These are phyloP conservation scores for Chrysanthemum seticuspe DNA, from an alignment of 129 eudicot species.

Conservation along the genomic window DNA sequence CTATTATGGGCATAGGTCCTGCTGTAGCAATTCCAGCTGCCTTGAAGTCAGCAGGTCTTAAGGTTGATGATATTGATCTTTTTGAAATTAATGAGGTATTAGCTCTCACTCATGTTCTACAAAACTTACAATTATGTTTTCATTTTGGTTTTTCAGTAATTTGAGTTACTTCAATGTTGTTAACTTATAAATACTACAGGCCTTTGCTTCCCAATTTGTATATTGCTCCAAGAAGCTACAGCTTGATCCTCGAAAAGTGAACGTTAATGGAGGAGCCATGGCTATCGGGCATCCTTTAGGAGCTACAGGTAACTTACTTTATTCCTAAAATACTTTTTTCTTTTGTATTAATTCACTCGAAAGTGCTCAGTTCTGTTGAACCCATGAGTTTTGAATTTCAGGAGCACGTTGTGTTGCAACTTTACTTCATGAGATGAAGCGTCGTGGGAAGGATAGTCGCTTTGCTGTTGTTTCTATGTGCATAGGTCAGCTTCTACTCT, in stretches of 20 bases:
- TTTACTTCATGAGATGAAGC: constrained; percentile 70
- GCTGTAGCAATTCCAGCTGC: constrained; percentile 74
- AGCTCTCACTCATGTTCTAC: background rate
- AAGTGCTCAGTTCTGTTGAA: background rate
- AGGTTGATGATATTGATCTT: constrained; percentile 48
- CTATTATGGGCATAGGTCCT: constrained; percentile 75
- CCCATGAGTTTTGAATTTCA: constrained; percentile 16
- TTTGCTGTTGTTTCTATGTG: constrained; percentile 78
- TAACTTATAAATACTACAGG: constrained; percentile 33
- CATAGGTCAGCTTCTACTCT: constrained; percentile 47
- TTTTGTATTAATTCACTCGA: background rate
- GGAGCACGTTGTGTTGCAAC: constrained; percentile 86
- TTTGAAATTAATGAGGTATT: constrained; percentile 72
- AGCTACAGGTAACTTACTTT: constrained; percentile 52
- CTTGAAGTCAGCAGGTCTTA: constrained; percentile 66
- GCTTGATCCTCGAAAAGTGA: constrained; percentile 57
- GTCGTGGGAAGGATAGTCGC: constrained; percentile 62
- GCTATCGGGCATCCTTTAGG: constrained; percentile 82
- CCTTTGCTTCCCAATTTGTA: constrained; percentile 75
- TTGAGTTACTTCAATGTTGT: background rate
- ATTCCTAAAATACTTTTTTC: constrained; percentile 9
- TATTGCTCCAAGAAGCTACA: constrained; percentile 65
- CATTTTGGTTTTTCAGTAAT: background rate
- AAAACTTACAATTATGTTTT: background rate
- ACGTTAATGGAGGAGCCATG: constrained; percentile 74